These are phyloP conservation scores for Jamesozyma piceae DNA, from an alignment of 805 yeast genomes.

Conservation along the genomic window DNA sequence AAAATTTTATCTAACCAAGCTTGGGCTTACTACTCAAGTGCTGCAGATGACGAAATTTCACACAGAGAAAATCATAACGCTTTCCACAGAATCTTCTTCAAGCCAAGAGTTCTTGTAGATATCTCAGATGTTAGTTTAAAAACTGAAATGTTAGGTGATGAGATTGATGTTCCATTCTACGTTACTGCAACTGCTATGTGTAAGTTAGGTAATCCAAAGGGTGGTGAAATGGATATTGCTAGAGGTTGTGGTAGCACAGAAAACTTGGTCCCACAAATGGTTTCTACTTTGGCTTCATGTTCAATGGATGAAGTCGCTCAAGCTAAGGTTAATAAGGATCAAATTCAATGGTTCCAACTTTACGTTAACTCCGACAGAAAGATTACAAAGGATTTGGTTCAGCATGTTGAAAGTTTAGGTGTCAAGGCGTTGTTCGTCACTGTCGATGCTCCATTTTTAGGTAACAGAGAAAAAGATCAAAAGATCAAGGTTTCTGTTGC, in stretches of 20 bases:
- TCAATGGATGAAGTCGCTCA: constrained; percentile 77
- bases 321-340: constrained; percentile 50
- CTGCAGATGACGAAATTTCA: constrained; percentile 87
- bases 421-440: constrained; percentile 78
- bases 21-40: constrained; percentile 90
- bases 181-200: constrained; percentile 89
- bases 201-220: constrained; percentile 74
- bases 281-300: constrained; percentile 82
- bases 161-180: constrained; percentile 70
- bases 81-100: constrained; percentile 78
- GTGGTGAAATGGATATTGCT: constrained; percentile 83
- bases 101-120: constrained; percentile 74
- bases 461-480: constrained; percentile 83
- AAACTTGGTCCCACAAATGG: constrained; percentile 64
- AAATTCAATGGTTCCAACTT: constrained; percentile 81
- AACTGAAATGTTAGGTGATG: constrained; percentile 68
- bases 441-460: constrained; percentile 86
- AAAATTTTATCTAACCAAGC: constrained; percentile 68
- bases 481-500: constrained; percentile 45
- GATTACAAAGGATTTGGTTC: constrained; percentile 49
- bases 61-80: constrained; percentile 86
- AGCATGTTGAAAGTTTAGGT: constrained; percentile 62
- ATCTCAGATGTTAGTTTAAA: constrained; percentile 63
- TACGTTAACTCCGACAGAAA: constrained; percentile 74
- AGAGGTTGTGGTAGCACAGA: constrained; percentile 35